These are phyloP conservation scores for Botrytis byssoidea DNA, from an alignment of 2,329 filamentous ascomycete species.

Conservation along the genomic window DNA sequence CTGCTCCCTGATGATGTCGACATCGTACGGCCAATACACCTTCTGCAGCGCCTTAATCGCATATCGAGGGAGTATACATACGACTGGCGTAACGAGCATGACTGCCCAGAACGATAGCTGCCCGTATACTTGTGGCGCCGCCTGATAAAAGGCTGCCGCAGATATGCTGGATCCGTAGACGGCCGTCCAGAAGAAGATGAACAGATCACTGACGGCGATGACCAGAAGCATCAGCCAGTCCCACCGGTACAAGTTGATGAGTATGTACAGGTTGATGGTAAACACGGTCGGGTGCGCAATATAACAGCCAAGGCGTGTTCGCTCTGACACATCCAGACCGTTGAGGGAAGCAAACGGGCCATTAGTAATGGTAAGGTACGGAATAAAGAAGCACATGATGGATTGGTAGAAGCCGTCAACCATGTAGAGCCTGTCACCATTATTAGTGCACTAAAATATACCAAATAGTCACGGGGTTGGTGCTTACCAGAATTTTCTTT, in stretches of 20 bases:
- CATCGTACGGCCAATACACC: conserved; percentile 87
- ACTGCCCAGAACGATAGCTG: conserved; percentile 87
- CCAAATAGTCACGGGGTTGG: conserved; percentile 14
- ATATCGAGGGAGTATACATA: conserved; percentile 86
- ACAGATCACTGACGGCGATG: conserved; percentile 74
- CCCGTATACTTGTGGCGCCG: conserved; percentile 75
- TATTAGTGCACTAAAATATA: too few relatives aligned
- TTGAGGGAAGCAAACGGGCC: conserved; percentile 67
- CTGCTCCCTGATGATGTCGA: conserved; percentile 95
- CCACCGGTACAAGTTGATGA: conserved; percentile 97
- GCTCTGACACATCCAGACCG: conserved; percentile 75
- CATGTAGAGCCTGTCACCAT: conserved; percentile 75
- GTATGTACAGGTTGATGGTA: conserved; percentile 88
- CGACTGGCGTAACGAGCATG: conserved; percentile 72
- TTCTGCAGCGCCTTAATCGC: conserved; percentile 86
- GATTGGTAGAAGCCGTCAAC: conserved; percentile 92
- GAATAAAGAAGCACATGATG: conserved; percentile 87
- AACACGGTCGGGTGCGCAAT: conserved; percentile 81
- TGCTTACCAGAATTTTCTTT: conserved; percentile 89
- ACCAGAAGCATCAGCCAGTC: conserved; percentile 93
- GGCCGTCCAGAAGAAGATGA: conserved; percentile 95
- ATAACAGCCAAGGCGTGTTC: conserved; percentile 81
- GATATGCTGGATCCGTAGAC: conserved; percentile 59
- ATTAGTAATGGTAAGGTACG: conserved; percentile 72
- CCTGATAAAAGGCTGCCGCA: conserved; percentile 72